Percentiles rank a stretch among this genome's conserved stretches.
Conservation (phyloP, 192 early-diverging fungal species). For the Glomus cerebriforme region DNA sequence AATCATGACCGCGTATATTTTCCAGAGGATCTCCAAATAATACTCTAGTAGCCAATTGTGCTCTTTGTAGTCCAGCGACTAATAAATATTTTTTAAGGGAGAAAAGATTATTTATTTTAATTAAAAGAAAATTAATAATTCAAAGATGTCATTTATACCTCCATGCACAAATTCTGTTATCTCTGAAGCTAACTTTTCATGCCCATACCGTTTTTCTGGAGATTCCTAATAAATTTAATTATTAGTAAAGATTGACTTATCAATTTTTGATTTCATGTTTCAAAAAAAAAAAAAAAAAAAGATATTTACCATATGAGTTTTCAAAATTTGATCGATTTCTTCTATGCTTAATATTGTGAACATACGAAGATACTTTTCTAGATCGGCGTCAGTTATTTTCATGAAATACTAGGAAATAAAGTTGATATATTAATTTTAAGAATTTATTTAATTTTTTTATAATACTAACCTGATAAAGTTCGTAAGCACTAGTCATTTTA, state of each 20-base stretch:
- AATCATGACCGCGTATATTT: slow-evolving; percentile 50
- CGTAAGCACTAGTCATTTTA: slow-evolving; percentile 74
- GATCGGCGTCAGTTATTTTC: slow-evolving; percentile 78
- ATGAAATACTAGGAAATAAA: slow-evolving; percentile 79
- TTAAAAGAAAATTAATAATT: not conserved
- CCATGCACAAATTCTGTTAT: slow-evolving; percentile 92
- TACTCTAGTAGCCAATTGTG: slow-evolving; percentile 71
- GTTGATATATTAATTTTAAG: not conserved
- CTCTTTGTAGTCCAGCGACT: slow-evolving; percentile 62
- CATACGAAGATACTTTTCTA: slow-evolving; percentile 71
- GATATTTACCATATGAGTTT: slow-evolving; percentile 61
- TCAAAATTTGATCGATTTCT: slow-evolving; percentile 63
- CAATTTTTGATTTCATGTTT: no score
- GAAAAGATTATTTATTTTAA: slow-evolving; percentile 3
- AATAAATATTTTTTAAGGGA: slow-evolving; percentile 8
- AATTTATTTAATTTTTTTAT: not conserved
- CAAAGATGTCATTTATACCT: slow-evolving; percentile 8
- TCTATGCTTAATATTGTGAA: slow-evolving; percentile 77
- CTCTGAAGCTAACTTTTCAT: slow-evolving; percentile 76
- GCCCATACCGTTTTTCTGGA: slow-evolving; percentile 75
- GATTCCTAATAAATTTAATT: slow-evolving; percentile 32
- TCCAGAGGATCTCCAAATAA: slow-evolving; percentile 65
- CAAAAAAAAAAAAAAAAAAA: not conserved
- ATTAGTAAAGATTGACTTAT: not conserved
- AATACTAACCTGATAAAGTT: slow-evolving; percentile 85